Conservation (phyloP, 2,329 filamentous ascomycete species). For the Drechslerella coelobrocha region DNA sequence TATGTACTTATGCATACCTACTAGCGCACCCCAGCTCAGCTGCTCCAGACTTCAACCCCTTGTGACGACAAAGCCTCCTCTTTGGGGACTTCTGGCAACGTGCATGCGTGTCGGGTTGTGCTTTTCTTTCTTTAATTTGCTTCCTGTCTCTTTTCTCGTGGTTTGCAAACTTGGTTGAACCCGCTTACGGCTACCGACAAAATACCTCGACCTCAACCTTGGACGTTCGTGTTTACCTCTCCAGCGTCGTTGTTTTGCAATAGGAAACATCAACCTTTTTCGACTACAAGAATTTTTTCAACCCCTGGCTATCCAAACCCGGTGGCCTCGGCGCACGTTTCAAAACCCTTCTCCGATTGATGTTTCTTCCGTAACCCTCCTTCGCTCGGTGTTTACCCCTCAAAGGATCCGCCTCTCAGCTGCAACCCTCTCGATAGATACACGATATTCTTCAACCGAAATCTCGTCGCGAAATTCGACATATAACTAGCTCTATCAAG, state of each 20-base stretch:
- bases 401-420: neutral
- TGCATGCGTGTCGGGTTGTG: neutral
- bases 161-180: neutral
- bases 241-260: slow-evolving; percentile 6
- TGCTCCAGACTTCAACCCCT: neutral
- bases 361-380: slow-evolving; percentile 12
- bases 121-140: neutral
- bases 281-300: slow-evolving; percentile 29
- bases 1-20: slow-evolving; percentile 1
- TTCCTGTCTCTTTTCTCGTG: neutral
- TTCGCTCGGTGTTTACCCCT: slow-evolving; percentile 22
- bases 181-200: neutral
- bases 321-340: neutral
- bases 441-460: neutral
- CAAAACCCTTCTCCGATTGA: slow-evolving; percentile 17
- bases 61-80: neutral
- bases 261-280: slow-evolving; percentile 19
- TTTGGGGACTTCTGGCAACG: neutral
- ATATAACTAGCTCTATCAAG: slow-evolving; percentile 18
- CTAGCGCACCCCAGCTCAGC: slow-evolving; percentile 21
- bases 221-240: slow-evolving; percentile 14
- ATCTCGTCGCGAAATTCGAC: neutral
- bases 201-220: neutral
- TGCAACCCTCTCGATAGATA: neutral
- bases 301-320: slow-evolving; percentile 16